Conservation (phyloP, 2,329 filamentous ascomycete genomes). For the Didymella pomorum region DNA sequence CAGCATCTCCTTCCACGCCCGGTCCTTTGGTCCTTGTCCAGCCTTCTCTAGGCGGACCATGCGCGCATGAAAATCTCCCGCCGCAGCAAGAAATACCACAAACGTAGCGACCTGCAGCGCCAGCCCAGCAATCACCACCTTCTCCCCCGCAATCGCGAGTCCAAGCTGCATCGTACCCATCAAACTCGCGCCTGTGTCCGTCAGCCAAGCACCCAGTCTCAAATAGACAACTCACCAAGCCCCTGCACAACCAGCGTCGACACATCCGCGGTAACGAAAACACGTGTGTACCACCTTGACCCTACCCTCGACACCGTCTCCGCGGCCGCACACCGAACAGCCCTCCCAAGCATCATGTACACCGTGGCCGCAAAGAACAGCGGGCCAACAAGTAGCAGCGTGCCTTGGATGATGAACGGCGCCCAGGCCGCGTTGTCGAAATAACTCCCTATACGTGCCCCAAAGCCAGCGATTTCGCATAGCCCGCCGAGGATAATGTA, state of each 20-base stretch:
- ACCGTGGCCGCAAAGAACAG: constrained; percentile 58
- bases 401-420: constrained; percentile 54
- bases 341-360: constrained; percentile 57
- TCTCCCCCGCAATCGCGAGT: constrained; percentile 43
- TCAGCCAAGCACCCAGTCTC: not conserved
- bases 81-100: constrained; percentile 40
- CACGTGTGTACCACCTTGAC: constrained; percentile 40
- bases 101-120: constrained; percentile 47
- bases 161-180: constrained; percentile 47
- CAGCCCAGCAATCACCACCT: constrained; percentile 46
- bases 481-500: constrained; percentile 40
- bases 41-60: constrained; percentile 24
- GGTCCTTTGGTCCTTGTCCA: not conserved
- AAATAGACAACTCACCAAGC: constrained; percentile 28
- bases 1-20: constrained; percentile 39
- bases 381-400: constrained; percentile 55
- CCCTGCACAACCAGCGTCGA: constrained; percentile 43
- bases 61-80: constrained; percentile 42
- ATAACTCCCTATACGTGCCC: constrained; percentile 50
- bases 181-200: constrained; percentile 36
- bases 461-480: constrained; percentile 53
- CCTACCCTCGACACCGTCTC: constrained; percentile 38
- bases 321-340: constrained; percentile 44
- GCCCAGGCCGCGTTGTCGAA: constrained; percentile 47
- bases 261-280: constrained; percentile 42